phyloP scores from a whole-genome alignment of 2,329 filamentous ascomycete genomes.

The Colletotrichum tropicale region DNA sequence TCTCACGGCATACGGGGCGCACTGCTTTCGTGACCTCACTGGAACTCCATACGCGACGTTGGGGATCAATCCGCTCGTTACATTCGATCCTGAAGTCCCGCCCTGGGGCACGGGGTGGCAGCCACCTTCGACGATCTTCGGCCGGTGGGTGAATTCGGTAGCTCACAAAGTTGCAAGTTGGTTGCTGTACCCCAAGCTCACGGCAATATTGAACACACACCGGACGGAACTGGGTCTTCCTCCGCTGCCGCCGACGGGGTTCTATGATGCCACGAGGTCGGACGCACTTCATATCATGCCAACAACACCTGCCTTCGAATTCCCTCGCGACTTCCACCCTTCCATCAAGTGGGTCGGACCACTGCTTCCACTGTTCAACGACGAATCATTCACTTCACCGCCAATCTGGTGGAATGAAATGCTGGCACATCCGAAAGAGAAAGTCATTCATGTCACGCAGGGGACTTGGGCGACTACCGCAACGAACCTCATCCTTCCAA shows the following conservation, averaged over 20 bases:
- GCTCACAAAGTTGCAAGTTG: not conserved
- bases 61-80: slow-evolving; percentile 11
- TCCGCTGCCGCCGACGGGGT: not conserved
- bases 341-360: slow-evolving; percentile 19
- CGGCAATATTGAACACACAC: not conserved
- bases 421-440: slow-evolving; percentile 19
- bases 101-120: not conserved
- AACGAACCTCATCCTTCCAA: slow-evolving; percentile 16
- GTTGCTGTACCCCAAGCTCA: slow-evolving; percentile 4
- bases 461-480: slow-evolving; percentile 20
- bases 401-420: slow-evolving; percentile 26
- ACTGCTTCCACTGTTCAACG: not conserved
- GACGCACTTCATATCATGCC: not conserved
- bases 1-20: not conserved
- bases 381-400: not conserved
- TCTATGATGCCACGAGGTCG: slow-evolving; percentile 1
- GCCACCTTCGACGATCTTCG: not conserved
- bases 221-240: not conserved
- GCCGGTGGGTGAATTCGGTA: not conserved
- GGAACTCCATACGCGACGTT: not conserved
- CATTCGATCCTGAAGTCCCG: not conserved
- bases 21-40: not conserved
- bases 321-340: slow-evolving; percentile 18
- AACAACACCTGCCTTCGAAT: slow-evolving; percentile 22
- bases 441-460: slow-evolving; percentile 24